These are phyloP conservation scores for Pleoardoris graminearum DNA, from an alignment of 2,329 filamentous ascomycete genomes.

Conservation along the genomic window DNA sequence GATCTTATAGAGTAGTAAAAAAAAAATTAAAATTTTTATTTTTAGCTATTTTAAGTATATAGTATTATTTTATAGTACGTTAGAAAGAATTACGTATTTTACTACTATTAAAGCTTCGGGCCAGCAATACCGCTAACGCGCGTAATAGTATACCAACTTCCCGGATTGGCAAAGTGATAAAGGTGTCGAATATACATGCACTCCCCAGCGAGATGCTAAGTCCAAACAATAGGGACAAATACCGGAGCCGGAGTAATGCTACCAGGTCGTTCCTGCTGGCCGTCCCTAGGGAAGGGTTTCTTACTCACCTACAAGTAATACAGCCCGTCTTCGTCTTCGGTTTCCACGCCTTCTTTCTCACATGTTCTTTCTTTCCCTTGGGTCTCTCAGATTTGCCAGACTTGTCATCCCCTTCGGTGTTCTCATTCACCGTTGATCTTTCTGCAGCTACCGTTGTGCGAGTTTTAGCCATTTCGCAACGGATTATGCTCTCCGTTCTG, in stretches of 20 bases:
- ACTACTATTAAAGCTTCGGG: neutral
- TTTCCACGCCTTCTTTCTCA: slow-evolving; percentile 20
- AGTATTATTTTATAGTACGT: too few species aligned
- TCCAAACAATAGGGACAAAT: neutral
- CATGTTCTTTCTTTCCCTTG: slow-evolving; percentile 11
- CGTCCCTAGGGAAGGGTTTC: neutral
- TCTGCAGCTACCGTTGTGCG: neutral
- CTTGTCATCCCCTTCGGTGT: neutral
- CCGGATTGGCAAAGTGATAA: neutral
- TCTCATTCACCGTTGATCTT: neutral
- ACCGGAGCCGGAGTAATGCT: neutral
- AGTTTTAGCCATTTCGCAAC: slow-evolving; percentile 1
- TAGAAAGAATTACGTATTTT: too few species aligned
- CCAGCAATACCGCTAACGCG: neutral
- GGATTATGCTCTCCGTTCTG: neutral
- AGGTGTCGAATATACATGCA: neutral
- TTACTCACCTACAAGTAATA: slow-evolving; percentile 24
- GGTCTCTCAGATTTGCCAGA: neutral
- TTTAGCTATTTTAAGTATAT: too few species aligned
- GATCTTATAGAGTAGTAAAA: too few species aligned
- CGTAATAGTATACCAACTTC: neutral
- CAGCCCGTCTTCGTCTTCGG: slow-evolving; percentile 26
- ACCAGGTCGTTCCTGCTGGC: neutral
- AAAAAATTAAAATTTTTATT: too few species aligned
- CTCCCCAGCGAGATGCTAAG: neutral